These are phyloP conservation scores for Chamaenerion angustifolium DNA, from an alignment of 345 rosid species.

Conservation along the genomic window DNA sequence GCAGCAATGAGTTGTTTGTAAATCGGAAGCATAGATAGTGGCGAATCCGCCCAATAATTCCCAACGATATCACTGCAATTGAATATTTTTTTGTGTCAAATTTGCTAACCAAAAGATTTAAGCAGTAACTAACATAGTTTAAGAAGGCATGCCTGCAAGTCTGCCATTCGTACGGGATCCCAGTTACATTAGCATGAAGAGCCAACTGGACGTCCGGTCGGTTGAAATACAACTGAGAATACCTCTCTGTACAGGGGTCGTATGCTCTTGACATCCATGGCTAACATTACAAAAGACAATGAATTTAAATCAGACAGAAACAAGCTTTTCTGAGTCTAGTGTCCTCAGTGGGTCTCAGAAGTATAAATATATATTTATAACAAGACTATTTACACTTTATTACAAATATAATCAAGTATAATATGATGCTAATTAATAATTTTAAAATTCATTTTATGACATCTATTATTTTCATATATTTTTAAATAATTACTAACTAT, in stretches of 20 bases:
- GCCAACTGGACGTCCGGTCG: constrained; percentile 83
- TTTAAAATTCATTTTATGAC: no score
- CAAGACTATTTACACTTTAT: no score
- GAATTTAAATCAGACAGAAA: background rate
- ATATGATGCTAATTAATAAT: no score
- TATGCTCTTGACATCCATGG: constrained; percentile 97
- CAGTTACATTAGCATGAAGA: constrained; percentile 77
- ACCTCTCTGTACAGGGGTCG: constrained; percentile 92
- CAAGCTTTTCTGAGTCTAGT: no score
- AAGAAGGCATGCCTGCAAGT: constrained; percentile 52
- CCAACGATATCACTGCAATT: constrained; percentile 50
- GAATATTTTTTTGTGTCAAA: background rate
- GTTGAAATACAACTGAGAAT: constrained; percentile 67
- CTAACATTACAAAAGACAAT: constrained; percentile 23
- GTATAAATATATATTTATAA: no score
- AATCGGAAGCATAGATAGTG: constrained; percentile 87
- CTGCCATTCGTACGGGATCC: constrained; percentile 62
- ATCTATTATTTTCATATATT: no score
- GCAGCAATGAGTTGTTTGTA: constrained; percentile 78
- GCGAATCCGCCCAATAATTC: constrained; percentile 69
- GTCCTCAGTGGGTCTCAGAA: no score
- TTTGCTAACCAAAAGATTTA: background rate
- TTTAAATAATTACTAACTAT: no score
- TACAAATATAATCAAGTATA: no score
- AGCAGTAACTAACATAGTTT: background rate